These are phyloP conservation scores for Lasiodiplodia hormozganensis DNA, from an alignment of 2,329 filamentous ascomycete genomes.

Conservation along the genomic window DNA sequence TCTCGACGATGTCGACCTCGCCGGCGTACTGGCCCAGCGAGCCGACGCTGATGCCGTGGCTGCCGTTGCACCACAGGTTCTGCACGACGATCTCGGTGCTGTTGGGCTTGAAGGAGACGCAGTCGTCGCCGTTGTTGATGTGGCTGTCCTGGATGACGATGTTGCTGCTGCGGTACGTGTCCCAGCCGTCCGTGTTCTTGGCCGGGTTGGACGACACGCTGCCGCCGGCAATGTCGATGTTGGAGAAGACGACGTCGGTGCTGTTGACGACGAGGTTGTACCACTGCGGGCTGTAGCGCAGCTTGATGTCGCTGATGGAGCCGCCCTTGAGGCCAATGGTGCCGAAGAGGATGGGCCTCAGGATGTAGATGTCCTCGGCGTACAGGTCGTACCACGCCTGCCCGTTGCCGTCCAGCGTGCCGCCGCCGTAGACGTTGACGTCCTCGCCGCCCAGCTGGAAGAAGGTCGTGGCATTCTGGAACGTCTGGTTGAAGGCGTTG, in stretches of 20 bases:
- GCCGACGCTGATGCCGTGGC: conserved; percentile 76
- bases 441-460: conserved; percentile 71
- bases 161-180: conserved; percentile 66
- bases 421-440: conserved; percentile 72
- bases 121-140: conserved; percentile 72
- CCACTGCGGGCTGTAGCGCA: conserved; percentile 68
- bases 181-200: conserved; percentile 66
- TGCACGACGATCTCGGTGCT: conserved; percentile 73
- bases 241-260: conserved; percentile 67
- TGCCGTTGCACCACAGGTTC: conserved; percentile 71
- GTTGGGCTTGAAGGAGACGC: conserved; percentile 78
- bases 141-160: conserved; percentile 72
- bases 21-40: conserved; percentile 71
- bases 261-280: conserved; percentile 72
- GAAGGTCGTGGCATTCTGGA: conserved; percentile 72
- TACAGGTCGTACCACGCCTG: conserved; percentile 71
- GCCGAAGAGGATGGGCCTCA: conserved; percentile 66
- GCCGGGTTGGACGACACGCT: conserved; percentile 61
- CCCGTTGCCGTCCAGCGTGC: conserved; percentile 68
- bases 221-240: conserved; percentile 65
- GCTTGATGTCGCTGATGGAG: conserved; percentile 64
- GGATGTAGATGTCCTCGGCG: conserved; percentile 61
- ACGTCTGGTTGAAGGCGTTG: conserved; percentile 68
- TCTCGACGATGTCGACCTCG: conserved; percentile 71
- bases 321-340: conserved; percentile 64